Evolutionary conservation across 2,329 filamentous ascomycete genomes (phyloP), one percentile per base, ranked within the genome.

Genomic region (Apiospora pterosperma): DNA sequence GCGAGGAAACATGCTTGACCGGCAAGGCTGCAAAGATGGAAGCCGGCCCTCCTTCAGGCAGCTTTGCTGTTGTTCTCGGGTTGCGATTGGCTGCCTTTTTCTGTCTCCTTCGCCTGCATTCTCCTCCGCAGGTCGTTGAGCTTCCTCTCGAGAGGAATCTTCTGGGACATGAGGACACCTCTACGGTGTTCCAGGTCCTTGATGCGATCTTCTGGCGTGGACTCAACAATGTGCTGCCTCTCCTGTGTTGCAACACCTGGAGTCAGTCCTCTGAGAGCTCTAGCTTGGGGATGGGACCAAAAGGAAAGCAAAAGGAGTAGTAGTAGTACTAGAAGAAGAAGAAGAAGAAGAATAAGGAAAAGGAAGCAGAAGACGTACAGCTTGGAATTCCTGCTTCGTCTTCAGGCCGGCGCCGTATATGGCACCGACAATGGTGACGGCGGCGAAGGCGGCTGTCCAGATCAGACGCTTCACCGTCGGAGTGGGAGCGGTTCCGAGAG

Each of bases 381-480:
- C 73, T 67, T 77, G 74, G 69, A 78, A 82, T 67, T 85, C 81
- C 65, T 79, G 76, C 65, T 83, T 80, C 59, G 78, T 77, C 74
- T 84, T 84, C 58, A 85, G 71, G 58, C 80, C 79, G 7, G 82
- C 83, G 62, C 83, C 83, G 64, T 83, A 84, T 59, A 82, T 76
- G 55, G 79, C 73, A 65, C 82, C 82, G 36, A 82, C 80, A 65
- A 80, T 75, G 66, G 82, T 77, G 64, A 83, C 77, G 65, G 81
- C 81, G 3, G 78, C 79, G 66, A 83, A 78, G 38, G 80, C 81
- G 38, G 73, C 76, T n/a, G 82, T 82, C 63, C 73, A 73, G 39
- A 76, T 66, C 23, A 74, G 16, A 41, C 69, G 67, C 66, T 72
- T 75, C 38, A 64, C 34, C 16, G 55, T 66, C 38, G 68, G 66